Evolutionary conservation across 2,329 filamentous ascomycete genomes (phyloP), one percentile per base, ranked within the genome.

Genomic region (Rugonectria rugulosa): DNA sequence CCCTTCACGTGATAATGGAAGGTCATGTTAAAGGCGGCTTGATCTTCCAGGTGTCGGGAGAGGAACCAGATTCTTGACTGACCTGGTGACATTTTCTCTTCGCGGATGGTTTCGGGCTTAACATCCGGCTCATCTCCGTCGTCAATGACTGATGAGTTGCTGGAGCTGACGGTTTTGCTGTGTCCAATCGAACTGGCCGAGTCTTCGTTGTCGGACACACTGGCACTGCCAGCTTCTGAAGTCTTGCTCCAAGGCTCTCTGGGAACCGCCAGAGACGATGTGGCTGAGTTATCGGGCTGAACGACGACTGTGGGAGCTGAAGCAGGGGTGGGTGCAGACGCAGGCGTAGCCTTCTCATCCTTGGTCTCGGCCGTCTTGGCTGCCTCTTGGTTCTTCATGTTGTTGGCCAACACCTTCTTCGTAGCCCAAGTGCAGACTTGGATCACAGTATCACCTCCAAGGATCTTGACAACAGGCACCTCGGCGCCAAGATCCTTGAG

Each of bases 381-480:
- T 4, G 20, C 37, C 15, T 55, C 52, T 19, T 55, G 24, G 14
- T 29, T 43, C 31, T 49, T 50, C 52, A 55, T 57, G n/a, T 47
- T 47, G 21, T 27, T 43, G 8, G 49, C 55, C 38, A 53, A 37
- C 8, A 54, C 38, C 32, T 56, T 56, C 37, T 57, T 57, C 12
- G 54, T 53, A 2, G 54, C 54, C 47, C 48, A 57, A 3, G 43
- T 57, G 14, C 48, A 53, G 10, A 57, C 41, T 20, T 55, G 52
- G 11, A 55, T 24, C 17, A 55, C 52, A 5, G 44, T 55, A 11
- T 55, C 52, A 7, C 73, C 75, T 2, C 66, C 63, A 2, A 69
- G 29, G 15, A 72, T 59, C 53, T 78, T 79, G 4, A 82, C 66
- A 1, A 81, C 73, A 0, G 79, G 75, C 1, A 82, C 70, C 40